Percentiles rank a stretch among this genome's conserved stretches.
These are phyloP conservation scores for Ophiognomonia clavigignenti-juglandacearum DNA, from an alignment of 2,329 filamentous ascomycete species.

Conservation along the genomic window DNA sequence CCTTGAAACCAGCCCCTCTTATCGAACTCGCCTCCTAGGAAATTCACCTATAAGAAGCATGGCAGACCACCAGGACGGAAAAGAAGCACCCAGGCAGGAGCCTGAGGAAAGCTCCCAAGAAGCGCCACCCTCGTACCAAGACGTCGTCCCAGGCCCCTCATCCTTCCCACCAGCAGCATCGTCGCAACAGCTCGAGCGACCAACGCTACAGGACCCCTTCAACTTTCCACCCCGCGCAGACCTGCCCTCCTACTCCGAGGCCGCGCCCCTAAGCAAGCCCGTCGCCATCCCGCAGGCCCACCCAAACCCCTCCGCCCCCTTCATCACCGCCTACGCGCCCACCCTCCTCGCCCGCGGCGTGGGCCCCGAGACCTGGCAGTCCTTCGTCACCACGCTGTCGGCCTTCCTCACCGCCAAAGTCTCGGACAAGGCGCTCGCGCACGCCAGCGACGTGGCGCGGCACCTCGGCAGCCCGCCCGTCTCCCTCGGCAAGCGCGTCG, in stretches of 20 bases:
- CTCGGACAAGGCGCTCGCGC: slow-evolving; percentile 18
- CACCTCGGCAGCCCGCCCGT: slow-evolving; percentile 31
- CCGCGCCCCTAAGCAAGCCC: slow-evolving; percentile 19
- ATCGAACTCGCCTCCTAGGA: no score
- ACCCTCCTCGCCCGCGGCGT: slow-evolving; percentile 30
- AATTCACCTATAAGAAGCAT: no score
- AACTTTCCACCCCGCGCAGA: neutral
- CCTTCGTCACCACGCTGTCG: slow-evolving; percentile 1
- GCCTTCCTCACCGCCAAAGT: slow-evolving; percentile 3
- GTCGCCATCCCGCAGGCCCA: slow-evolving; percentile 37
- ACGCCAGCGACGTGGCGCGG: slow-evolving; percentile 36
- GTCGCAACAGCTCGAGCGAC: neutral
- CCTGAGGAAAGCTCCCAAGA: neutral
- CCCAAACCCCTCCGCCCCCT: slow-evolving; percentile 30
- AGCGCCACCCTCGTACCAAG: neutral
- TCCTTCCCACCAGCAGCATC: neutral
- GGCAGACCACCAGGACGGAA: no score
- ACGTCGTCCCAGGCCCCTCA: neutral
- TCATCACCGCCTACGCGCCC: slow-evolving; percentile 34
- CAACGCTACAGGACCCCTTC: neutral
- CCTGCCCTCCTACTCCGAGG: neutral
- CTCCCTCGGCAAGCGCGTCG: slow-evolving; percentile 31
- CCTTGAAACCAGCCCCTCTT: no score
- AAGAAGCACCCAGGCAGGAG: neutral
- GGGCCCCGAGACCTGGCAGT: neutral